Evolutionary conservation across 306 rosid species (phyloP), one percentile per base, ranked within the genome.

Genomic region (Dryas alaskensis): DNA sequence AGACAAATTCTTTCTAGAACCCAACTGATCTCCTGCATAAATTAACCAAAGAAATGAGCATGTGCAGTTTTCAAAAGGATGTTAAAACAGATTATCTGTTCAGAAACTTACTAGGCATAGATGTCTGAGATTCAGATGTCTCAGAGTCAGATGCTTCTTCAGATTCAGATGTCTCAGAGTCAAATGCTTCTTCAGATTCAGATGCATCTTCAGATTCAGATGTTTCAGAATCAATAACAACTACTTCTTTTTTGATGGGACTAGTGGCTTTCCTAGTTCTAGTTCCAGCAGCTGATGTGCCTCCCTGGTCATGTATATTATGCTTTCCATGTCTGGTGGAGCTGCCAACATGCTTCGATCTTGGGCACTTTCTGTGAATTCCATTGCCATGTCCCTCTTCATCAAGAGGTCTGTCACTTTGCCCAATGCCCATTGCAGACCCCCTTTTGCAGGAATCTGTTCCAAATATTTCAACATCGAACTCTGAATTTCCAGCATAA

Each of bases 401-500:
- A n/a, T 31, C 37, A 31, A 7, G 60, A 7, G 27, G 22, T 54
- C 60, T 17, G 7, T 42, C 49, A 31, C 37, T 31, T 31, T 31
- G 37, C 37, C 59, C 31, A 31, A n/a, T 10, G 1, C 11, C 72
- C 46, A 2, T 6, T 6, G 10, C 40, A 54, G 7, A 19, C 5
- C 10, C 7, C 53, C 55, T 27, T 12, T 14, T 16, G 60, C 65
- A 70, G 6, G 77, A 70, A 54, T 58, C 27, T 75, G 27, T 75
- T 10, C 66, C 79, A 16, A 52, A 79, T 49, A 79, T 52, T 22
- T 59, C 49, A 51, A 83, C 83, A 71, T 60, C 46, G 45, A 79
- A 83, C n/a, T 59, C 0, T 4, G 42, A 45, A 50, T 72, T 46
- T 10, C 81, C 79, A 4, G 57, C 55, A 63, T 76, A 79, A 48